These are phyloP conservation scores for Calonectria honghensis DNA, from an alignment of 2,329 filamentous ascomycete genomes.

Conservation along the genomic window DNA sequence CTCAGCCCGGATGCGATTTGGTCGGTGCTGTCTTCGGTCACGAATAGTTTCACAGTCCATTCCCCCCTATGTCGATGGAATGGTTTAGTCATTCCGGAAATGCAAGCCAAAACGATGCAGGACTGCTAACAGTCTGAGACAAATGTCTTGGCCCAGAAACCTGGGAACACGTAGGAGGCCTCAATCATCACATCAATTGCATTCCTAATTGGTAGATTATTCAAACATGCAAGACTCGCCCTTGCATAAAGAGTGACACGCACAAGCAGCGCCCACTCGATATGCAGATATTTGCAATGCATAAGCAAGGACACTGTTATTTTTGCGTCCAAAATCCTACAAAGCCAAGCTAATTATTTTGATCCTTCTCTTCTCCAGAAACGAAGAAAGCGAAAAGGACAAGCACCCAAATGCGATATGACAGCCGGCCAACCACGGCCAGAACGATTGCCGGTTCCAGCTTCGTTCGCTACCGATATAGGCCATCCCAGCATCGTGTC, in stretches of 20 bases:
- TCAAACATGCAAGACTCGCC: background rate
- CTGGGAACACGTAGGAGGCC: no score
- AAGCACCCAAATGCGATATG: background rate
- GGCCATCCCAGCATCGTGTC: no score
- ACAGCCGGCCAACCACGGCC: background rate
- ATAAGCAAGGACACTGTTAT: background rate
- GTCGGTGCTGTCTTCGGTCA: background rate
- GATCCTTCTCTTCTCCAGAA: background rate
- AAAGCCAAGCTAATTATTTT: background rate
- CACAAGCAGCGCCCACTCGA: background rate
- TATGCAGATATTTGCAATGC: background rate
- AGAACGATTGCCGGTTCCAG: background rate
- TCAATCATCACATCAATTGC: background rate
- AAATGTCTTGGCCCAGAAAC: background rate
- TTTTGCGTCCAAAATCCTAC: background rate
- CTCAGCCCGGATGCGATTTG: background rate
- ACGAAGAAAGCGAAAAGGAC: background rate
- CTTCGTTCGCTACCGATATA: background rate
- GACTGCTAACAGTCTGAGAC: background rate
- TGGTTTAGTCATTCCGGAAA: background rate
- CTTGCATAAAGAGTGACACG: background rate
- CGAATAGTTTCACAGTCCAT: background rate
- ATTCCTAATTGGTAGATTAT: no score
- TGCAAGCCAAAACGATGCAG: no score
- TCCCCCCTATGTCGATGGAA: background rate